A percentile compares a stretch with the other conserved stretches of the same genome.
Evolutionary conservation across 208 protist genomes (phyloP).

Genomic region (Acanthamoeba triangularis): DNA sequence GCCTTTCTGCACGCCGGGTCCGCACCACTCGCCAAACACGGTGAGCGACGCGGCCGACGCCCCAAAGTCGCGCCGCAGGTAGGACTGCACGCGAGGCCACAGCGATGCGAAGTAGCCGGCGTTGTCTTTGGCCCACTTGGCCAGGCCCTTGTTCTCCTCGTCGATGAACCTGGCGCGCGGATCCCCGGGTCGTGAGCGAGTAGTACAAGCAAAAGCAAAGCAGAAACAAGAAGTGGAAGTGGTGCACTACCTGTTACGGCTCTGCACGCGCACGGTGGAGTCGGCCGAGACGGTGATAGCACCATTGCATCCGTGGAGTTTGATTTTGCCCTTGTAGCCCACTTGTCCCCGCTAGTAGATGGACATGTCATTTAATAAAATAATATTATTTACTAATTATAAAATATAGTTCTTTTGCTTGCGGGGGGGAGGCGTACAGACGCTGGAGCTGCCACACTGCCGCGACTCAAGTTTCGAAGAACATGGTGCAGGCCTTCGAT

Average conservation of each 20-base stretch:
- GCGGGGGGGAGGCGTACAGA: neutral
- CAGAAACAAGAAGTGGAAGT: neutral
- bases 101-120: neutral
- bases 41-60: neutral
- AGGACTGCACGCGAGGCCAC: conserved; percentile 14
- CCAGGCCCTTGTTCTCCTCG: conserved; percentile 56
- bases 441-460: neutral
- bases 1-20: conserved; percentile 62
- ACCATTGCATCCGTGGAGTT: conserved; percentile 53
- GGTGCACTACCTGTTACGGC: conserved; percentile 13
- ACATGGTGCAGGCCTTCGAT: conserved; percentile 29
- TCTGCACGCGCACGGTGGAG: conserved; percentile 37
- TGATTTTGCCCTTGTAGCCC: conserved; percentile 50
- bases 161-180: conserved; percentile 69
- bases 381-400: no score
- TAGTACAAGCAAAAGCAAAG: neutral
- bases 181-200: no score
- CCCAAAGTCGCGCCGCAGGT: neutral
- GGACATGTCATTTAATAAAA: no score
- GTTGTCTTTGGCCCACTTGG: conserved; percentile 30
- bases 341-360: neutral
- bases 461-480: neutral
- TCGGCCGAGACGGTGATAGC: neutral
- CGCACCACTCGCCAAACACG: conserved; percentile 71
- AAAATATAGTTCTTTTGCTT: no score